Conservation (phyloP, 2,329 filamentous ascomycete species). For the Fusarium miscanthi region DNA sequence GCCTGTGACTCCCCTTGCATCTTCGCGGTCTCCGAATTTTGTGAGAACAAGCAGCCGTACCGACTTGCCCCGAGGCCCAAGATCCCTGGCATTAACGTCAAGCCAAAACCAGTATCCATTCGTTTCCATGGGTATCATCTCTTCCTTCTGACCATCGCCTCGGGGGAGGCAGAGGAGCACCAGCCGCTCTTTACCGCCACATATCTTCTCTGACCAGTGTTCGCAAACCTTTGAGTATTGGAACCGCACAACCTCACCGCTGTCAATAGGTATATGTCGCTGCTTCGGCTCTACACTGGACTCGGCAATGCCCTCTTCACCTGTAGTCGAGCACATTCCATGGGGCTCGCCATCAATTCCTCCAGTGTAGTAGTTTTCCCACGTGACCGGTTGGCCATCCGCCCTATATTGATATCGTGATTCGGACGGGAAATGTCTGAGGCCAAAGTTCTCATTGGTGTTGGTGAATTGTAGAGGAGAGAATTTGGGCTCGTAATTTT, state of each 20-base stretch:
- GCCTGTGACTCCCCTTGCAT: slow-evolving; percentile 61
- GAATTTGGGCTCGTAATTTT: slow-evolving; percentile 76
- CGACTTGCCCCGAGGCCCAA: slow-evolving; percentile 77
- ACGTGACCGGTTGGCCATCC: slow-evolving; percentile 75
- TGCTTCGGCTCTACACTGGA: slow-evolving; percentile 68
- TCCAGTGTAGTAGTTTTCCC: slow-evolving; percentile 85
- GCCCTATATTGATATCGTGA: slow-evolving; percentile 76
- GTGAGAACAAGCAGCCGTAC: slow-evolving; percentile 73
- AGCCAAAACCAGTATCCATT: slow-evolving; percentile 85
- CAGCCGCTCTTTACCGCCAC: slow-evolving; percentile 75
- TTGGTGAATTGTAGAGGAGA: slow-evolving; percentile 68
- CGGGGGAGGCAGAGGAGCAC: slow-evolving; percentile 77
- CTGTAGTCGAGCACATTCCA: slow-evolving; percentile 57
- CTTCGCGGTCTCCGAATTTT: slow-evolving; percentile 58
- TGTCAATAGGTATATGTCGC: slow-evolving; percentile 68
- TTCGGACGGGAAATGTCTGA: slow-evolving; percentile 81
- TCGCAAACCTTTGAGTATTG: slow-evolving; percentile 82
- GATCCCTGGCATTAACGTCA: slow-evolving; percentile 73
- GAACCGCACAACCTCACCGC: slow-evolving; percentile 73
- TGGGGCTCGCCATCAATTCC: slow-evolving; percentile 62
- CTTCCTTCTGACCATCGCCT: slow-evolving; percentile 72
- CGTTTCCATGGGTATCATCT: slow-evolving; percentile 78
- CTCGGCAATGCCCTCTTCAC: slow-evolving; percentile 63
- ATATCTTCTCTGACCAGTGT: slow-evolving; percentile 81
- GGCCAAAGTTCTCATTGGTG: slow-evolving; percentile 82